Percentiles rank a stretch among this genome's conserved stretches.
phyloP scores from a whole-genome alignment of 2,329 filamentous ascomycete genomes.

The Chaetomium globosum region DNA sequence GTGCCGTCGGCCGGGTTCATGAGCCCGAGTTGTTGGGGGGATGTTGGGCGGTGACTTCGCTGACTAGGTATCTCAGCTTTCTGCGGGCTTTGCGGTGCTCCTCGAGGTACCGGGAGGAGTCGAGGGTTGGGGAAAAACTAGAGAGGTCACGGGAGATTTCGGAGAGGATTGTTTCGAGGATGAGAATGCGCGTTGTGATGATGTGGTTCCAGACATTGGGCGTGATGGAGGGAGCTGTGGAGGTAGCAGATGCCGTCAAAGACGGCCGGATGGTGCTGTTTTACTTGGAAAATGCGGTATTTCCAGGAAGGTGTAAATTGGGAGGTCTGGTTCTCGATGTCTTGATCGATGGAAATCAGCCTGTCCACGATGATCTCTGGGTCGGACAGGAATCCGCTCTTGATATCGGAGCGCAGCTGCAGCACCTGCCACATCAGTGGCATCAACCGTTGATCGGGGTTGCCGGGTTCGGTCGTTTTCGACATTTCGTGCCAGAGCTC shows the following conservation, averaged over 20 bases:
- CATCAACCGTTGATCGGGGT: slow-evolving; percentile 49
- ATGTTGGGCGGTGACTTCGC: slow-evolving; percentile 51
- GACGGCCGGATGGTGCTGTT: slow-evolving; percentile 47
- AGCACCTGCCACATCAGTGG: slow-evolving; percentile 51
- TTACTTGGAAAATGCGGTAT: slow-evolving; percentile 48
- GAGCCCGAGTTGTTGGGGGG: slow-evolving; percentile 55
- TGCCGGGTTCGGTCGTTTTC: slow-evolving; percentile 42
- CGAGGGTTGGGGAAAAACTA: slow-evolving; percentile 34
- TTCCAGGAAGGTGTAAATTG: slow-evolving; percentile 48
- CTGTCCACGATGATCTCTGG: slow-evolving; percentile 48
- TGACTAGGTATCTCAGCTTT: slow-evolving; percentile 47
- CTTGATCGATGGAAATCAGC: slow-evolving; percentile 47
- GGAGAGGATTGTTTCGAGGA: slow-evolving; percentile 53
- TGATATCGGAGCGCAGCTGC: slow-evolving; percentile 53
- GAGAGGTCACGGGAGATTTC: slow-evolving; percentile 46
- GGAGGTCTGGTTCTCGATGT: slow-evolving; percentile 47
- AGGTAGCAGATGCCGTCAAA: slow-evolving; percentile 50
- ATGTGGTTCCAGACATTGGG: slow-evolving; percentile 53
- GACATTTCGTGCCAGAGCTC: slow-evolving; percentile 51
- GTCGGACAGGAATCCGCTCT: slow-evolving; percentile 42
- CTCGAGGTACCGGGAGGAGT: slow-evolving; percentile 39
- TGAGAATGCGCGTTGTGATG: slow-evolving; percentile 50
- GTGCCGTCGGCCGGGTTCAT: slow-evolving; percentile 47
- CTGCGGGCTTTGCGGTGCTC: slow-evolving; percentile 45
- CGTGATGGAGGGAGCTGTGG: slow-evolving; percentile 50